Evolutionary conservation across 176 grass and related monocot species (phyloP).

Genomic region (Phyllostachys edulis): DNA sequence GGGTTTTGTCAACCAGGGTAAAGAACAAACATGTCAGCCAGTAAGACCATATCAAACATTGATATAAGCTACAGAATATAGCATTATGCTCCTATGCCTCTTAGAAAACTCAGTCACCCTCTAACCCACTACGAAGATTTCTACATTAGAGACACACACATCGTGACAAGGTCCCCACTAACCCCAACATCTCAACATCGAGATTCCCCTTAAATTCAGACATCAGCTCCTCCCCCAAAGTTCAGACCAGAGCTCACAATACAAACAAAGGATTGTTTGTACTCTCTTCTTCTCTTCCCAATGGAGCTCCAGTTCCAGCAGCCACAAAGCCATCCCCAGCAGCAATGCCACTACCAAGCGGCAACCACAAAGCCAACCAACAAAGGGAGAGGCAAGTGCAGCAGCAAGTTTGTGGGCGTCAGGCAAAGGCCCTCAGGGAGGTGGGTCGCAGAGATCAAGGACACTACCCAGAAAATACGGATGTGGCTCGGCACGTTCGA

Average conservation of each 20-base stretch:
- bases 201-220: conserved; percentile 46
- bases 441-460: conserved; percentile 79
- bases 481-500: conserved; percentile 75
- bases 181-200: background rate
- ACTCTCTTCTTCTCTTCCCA: background rate
- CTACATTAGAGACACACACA: conserved; percentile 27
- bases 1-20: conserved; percentile 19
- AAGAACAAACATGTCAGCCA: conserved; percentile 52
- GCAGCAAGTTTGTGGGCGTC: conserved; percentile 53
- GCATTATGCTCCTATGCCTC: conserved; percentile 17
- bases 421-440: conserved; percentile 60
- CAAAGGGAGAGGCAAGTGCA: conserved; percentile 33
- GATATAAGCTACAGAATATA: conserved; percentile 28
- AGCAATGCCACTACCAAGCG: conserved; percentile 35
- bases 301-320: conserved; percentile 71
- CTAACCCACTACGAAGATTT: conserved; percentile 37
- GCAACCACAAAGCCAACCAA: background rate
- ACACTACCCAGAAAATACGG: conserved; percentile 61
- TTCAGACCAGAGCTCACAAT: conserved; percentile 10
- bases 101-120: conserved; percentile 55
- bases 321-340: conserved; percentile 38
- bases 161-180: conserved; percentile 42
- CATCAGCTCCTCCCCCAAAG: background rate
- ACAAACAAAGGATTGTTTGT: background rate
- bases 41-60: conserved; percentile 57